Conservation (phyloP, 2,329 filamentous ascomycete species). For the Clonostachys sp. region DNA sequence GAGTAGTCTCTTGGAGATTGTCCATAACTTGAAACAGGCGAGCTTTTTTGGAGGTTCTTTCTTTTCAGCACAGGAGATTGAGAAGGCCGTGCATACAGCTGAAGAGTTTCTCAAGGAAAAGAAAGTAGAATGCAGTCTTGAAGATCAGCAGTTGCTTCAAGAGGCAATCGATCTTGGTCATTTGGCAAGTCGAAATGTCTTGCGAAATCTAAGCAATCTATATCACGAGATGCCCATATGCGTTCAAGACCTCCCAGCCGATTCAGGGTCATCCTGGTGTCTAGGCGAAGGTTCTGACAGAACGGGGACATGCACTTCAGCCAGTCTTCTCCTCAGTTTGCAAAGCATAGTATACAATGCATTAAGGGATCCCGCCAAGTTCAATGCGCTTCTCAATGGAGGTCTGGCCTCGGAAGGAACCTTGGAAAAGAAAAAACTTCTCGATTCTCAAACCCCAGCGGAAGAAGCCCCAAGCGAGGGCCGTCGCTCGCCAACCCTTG, state of each 20-base stretch:
- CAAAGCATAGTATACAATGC: conserved; percentile 47
- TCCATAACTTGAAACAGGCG: conserved; percentile 75
- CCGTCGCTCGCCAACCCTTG: conserved; percentile 18
- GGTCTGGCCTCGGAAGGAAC: conserved; percentile 34
- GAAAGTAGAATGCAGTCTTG: conserved; percentile 48
- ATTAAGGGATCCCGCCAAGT: conserved; percentile 31
- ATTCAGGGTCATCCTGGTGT: conserved; percentile 61
- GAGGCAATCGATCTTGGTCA: conserved; percentile 65
- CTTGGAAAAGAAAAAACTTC: conserved; percentile 25
- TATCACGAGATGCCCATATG: conserved; percentile 77
- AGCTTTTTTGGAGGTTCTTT: conserved; percentile 84
- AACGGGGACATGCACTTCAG: conserved; percentile 28
- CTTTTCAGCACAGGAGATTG: conserved; percentile 60
- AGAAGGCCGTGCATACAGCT: conserved; percentile 60
- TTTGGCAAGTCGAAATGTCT: conserved; percentile 49
- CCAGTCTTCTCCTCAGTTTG: conserved; percentile 43
- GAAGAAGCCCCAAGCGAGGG: background rate
- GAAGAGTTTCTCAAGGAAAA: conserved; percentile 62
- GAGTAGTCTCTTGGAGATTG: conserved; percentile 61
- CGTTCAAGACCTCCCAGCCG: conserved; percentile 61
- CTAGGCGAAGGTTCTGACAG: conserved; percentile 51
- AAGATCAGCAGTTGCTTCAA: conserved; percentile 57
- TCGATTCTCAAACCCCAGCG: conserved; percentile 5
- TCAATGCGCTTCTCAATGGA: conserved; percentile 43
- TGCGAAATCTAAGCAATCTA: conserved; percentile 63